Base-by-base conservation (phyloP, 2,329 filamentous ascomycete species). In the Pseudopithomyces maydicus region DNA sequence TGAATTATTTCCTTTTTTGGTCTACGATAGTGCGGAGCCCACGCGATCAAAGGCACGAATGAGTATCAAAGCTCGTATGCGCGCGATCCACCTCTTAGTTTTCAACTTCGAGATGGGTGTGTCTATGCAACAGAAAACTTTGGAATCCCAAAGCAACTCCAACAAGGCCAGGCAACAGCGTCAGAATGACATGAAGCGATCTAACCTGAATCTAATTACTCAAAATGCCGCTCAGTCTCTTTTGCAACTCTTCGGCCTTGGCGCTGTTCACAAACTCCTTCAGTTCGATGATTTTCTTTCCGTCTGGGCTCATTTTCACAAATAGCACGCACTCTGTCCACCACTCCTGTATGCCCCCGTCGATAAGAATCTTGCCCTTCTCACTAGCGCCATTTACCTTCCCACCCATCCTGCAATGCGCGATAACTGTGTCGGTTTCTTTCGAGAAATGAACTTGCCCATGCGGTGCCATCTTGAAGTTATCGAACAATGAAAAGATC, bases 251-350 rank as follows among this genome's bases (percentile, higher is more conserved):
- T 53, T 67, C 66, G 45, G 71, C 71, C 58, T 71, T 74, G 22
- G 58, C 66, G 43, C 76, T 79, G 56, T 81, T 74, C 50, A 80
- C 76, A 65, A 81, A 80, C 70, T 82, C 70, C 46, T 59, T 64
- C 44, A 72, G 53, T 43, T 66, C 66, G 19, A 63, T 56, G 17
- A 74, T 61, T 39, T 57, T 62, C 54, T 51, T 63, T 1, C 67
- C 69, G n/a, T 63, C 62, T 39, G 42, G 50, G 46, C 59, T 69
- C 62, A 69, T 52, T 55, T 58, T 62, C 3, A 70, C 62, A 29
- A 70, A 65, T 10, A 70, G 42, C 23, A 72, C 64, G 45, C 61
- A 63, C 47, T 72, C 64, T 10, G 59, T 71, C 67, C 65, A 69
- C 67, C 66, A 72, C 41, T 69, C 59, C 1, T 29, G 48, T 7